Base-by-base conservation (phyloP, 768 basidiomycete genomes). In the Artomyces pyxidatus region DNA sequence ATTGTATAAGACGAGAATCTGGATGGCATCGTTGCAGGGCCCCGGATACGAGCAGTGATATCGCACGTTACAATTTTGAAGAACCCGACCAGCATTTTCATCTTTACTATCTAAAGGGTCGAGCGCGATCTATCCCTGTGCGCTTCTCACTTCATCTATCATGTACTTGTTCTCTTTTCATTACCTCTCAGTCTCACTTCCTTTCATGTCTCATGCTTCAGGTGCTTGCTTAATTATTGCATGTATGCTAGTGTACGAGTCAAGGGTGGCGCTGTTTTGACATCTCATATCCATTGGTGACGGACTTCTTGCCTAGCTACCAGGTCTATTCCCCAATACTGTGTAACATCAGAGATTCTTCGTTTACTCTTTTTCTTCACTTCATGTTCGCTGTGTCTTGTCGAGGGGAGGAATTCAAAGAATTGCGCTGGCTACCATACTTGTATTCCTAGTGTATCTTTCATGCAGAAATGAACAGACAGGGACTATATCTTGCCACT, bases 1-100 rank as follows among this genome's bases (percentile, higher is more conserved):
- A 57, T 63, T 92, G 61, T 94, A 93, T 69, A 96, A 96, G 72
- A 94, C 92, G 32, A 74, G 92, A 37, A 93, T 95, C 52, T 96
- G 91, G 92, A 91, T 92, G 88, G 87, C 90, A 26, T 89, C 88
- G 25, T 73, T 88, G 39, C 80, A 81, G 56, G 83, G 72, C 41
- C 58, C 70, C 26, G 64, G 62, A 45, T 70, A 64, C 50, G 73
- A 75, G 48, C 74, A 74, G 61, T 74, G 64, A 66, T 27, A n/a
- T 35, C 12, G 35, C 14, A 12, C 32, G 32, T 35, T 7, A 17
- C 32, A 35, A 35, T n/a, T n/a, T n/a, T n/a, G n/a, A n/a, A n/a
- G n/a, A n/a, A n/a, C n/a, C n/a, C n/a, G n/a, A n/a, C n/a, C n/a
- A n/a, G n/a, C n/a, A n/a, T n/a, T n/a, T n/a, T n/a, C n/a, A n/a